Percentiles rank a stretch among this genome's conserved stretches.
These are phyloP conservation scores for Suillus lakei DNA, from an alignment of 768 basidiomycete genomes.

Conservation along the genomic window DNA sequence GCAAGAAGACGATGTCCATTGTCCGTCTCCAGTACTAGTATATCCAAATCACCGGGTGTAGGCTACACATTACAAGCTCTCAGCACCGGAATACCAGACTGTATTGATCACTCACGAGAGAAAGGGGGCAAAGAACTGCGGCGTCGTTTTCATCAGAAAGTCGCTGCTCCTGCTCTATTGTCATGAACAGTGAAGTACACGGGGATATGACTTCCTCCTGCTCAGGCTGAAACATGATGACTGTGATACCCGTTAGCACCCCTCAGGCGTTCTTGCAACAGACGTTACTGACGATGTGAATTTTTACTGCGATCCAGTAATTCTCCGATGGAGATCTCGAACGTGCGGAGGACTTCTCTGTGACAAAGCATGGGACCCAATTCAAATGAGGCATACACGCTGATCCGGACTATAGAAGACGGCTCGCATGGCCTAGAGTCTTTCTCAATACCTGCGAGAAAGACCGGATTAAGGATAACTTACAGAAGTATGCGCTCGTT, in stretches of 20 bases:
- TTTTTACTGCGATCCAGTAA: conserved; percentile 1
- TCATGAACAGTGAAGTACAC: neutral
- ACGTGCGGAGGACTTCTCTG: neutral
- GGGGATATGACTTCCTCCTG: neutral
- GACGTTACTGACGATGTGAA: neutral
- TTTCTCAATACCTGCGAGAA: neutral
- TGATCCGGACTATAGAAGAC: neutral
- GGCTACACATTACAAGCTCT: neutral
- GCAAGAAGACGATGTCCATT: neutral
- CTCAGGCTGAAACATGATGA: neutral
- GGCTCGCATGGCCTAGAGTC: neutral
- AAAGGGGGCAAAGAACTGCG: no score
- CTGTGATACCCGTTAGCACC: neutral
- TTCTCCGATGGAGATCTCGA: neutral
- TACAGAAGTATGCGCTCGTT: neutral
- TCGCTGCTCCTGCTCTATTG: neutral
- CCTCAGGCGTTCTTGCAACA: neutral
- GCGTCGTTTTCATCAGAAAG: no score
- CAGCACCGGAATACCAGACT: neutral
- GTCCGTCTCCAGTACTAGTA: conserved; percentile 6
- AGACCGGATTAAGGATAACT: neutral
- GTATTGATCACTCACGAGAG: neutral
- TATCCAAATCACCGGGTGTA: neutral
- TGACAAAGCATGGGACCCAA: conserved; percentile 2
- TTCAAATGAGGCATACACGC: conserved; percentile 6